Evolutionary conservation across 129 eudicot species (phyloP).

Genomic region (Artemisia tridentata): DNA sequence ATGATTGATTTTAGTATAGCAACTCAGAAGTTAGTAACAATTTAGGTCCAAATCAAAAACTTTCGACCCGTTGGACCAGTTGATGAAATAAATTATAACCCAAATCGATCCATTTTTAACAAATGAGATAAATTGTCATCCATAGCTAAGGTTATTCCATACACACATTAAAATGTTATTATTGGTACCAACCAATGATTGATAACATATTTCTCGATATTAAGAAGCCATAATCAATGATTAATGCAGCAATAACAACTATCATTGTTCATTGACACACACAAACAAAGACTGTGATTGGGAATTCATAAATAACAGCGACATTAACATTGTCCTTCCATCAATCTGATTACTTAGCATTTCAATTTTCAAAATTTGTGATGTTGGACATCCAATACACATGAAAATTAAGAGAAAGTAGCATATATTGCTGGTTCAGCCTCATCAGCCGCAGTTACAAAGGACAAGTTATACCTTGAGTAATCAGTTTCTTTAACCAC

Average conservation of each 20-base stretch:
- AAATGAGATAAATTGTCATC: too few species aligned
- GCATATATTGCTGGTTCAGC: constrained; percentile 12
- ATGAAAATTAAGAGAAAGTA: neutral
- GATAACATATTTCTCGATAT: neutral
- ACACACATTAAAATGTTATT: neutral
- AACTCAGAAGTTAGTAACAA: too few species aligned
- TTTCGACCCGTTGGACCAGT: too few species aligned
- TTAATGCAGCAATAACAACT: neutral
- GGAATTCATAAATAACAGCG: too few species aligned
- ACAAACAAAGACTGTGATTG: neutral
- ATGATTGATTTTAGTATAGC: too few species aligned
- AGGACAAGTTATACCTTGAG: constrained; percentile 15
- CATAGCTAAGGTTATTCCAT: neutral
- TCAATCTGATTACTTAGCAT: neutral
- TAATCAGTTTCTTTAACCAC: constrained; percentile 7
- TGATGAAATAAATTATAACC: too few species aligned
- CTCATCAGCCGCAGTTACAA: neutral
- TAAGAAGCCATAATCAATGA: neutral
- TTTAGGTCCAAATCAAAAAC: too few species aligned
- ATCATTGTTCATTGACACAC: neutral
- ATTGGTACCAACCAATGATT: neutral
- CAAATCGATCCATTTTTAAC: too few species aligned
- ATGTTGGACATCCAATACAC: constrained; percentile 11
- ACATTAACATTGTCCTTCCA: too few species aligned
- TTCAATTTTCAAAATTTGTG: neutral